phyloP scores from a whole-genome alignment of 2,329 filamentous ascomycete species.

The Aaosphaeria arxii region DNA sequence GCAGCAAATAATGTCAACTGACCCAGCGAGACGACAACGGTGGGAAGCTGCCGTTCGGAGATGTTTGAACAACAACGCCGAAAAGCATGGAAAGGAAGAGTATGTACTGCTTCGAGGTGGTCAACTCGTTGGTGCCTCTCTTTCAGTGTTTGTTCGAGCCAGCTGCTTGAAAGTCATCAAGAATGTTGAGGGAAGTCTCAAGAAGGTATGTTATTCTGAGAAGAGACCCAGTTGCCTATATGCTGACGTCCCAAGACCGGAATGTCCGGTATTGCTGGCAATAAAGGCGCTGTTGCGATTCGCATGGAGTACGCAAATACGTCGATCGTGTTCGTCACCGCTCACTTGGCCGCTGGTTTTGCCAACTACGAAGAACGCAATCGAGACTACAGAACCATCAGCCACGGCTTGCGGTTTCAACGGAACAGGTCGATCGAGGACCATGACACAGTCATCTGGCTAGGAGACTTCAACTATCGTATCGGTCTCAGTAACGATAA shows the following conservation, averaged over 20 bases:
- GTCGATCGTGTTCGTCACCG: slow-evolving; percentile 90
- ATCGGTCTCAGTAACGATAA: slow-evolving; percentile 80
- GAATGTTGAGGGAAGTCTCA: slow-evolving; percentile 93
- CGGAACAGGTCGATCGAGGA: slow-evolving; percentile 87
- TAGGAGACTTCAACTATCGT: slow-evolving; percentile 97
- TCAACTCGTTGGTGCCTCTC: slow-evolving; percentile 88
- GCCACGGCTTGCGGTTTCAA: slow-evolving; percentile 84
- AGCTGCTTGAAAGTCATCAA: slow-evolving; percentile 79
- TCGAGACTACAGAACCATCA: slow-evolving; percentile 86
- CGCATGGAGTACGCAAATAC: slow-evolving; percentile 93
- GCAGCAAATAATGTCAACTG: slow-evolving; percentile 98
- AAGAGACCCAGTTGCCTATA: neutral
- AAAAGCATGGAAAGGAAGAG: slow-evolving; percentile 63
- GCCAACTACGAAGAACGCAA: slow-evolving; percentile 96
- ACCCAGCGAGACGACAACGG: slow-evolving; percentile 76
- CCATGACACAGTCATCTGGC: slow-evolving; percentile 84
- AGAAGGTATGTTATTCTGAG: slow-evolving; percentile 58
- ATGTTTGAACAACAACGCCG: slow-evolving; percentile 71
- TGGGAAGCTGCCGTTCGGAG: slow-evolving; percentile 83
- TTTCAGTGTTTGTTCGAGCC: slow-evolving; percentile 86
- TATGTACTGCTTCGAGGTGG: slow-evolving; percentile 90
- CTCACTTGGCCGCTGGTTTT: slow-evolving; percentile 93
- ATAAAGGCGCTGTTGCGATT: slow-evolving; percentile 96
- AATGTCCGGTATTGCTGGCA: slow-evolving; percentile 94
- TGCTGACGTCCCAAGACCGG: slow-evolving; percentile 57